Evolutionary conservation across 129 eudicot species (phyloP).

Genomic region (Escallonia rubra): DNA sequence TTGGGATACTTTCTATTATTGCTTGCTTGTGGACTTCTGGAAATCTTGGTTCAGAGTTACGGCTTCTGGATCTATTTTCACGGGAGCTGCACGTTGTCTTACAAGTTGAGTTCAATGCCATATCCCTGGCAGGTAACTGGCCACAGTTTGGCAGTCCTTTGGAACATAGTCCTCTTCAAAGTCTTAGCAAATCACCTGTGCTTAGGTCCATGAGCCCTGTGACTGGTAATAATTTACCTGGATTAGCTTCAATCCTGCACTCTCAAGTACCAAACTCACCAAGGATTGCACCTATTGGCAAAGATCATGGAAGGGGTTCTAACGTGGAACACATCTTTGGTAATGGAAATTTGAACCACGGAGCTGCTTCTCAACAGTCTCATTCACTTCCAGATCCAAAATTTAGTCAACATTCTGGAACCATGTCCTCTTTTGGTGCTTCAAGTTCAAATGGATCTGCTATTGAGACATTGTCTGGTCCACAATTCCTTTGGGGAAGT

Average conservation of each 20-base stretch:
- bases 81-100: slow-evolving; percentile 4
- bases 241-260: slow-evolving; percentile 57
- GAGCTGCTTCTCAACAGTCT: slow-evolving; percentile 44
- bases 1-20: not conserved
- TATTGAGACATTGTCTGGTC: slow-evolving; percentile 66
- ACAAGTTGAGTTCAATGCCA: not conserved
- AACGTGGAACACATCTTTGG: slow-evolving; percentile 36
- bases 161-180: slow-evolving; percentile 49
- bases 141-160: slow-evolving; percentile 61
- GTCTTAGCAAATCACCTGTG: slow-evolving; percentile 59
- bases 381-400: slow-evolving; percentile 68
- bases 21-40: not conserved
- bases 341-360: slow-evolving; percentile 31
- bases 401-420: slow-evolving; percentile 37
- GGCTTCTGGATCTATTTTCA: not conserved
- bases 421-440: slow-evolving; percentile 49
- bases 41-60: not conserved
- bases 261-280: slow-evolving; percentile 36
- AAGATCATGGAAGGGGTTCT: slow-evolving; percentile 41
- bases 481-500: slow-evolving; percentile 89
- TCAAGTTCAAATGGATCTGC: slow-evolving; percentile 54
- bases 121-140: slow-evolving; percentile 49
- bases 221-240: slow-evolving; percentile 36
- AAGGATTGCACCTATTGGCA: slow-evolving; percentile 65
- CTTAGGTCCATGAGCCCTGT: slow-evolving; percentile 47